Evolutionary conservation across 2,329 filamentous ascomycete species (phyloP).

Genomic region (Ascochyta clinopodiicola): DNA sequence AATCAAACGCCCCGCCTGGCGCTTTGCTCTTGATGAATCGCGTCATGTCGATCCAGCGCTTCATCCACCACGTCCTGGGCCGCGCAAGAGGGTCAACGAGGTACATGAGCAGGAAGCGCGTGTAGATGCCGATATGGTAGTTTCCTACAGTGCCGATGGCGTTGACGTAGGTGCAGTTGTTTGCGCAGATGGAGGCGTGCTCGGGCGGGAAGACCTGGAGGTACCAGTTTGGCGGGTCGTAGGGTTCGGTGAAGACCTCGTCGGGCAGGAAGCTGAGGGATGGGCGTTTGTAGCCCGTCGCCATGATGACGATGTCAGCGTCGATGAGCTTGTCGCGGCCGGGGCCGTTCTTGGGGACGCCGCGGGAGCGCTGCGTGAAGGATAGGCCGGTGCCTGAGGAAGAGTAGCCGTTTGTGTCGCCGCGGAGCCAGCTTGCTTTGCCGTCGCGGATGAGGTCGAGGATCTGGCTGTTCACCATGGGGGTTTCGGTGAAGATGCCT

Average conservation of each 20-base stretch:
- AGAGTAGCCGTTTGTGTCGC: slow-evolving; percentile 74
- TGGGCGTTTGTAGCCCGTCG: slow-evolving; percentile 80
- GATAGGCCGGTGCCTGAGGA: slow-evolving; percentile 68
- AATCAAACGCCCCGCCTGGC: slow-evolving; percentile 78
- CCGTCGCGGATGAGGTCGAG: slow-evolving; percentile 76
- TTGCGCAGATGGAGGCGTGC: slow-evolving; percentile 76
- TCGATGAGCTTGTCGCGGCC: slow-evolving; percentile 70
- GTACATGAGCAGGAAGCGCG: slow-evolving; percentile 84
- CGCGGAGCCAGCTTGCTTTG: slow-evolving; percentile 78
- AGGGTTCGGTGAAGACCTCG: slow-evolving; percentile 75
- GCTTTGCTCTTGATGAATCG: slow-evolving; percentile 71
- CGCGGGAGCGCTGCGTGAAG: slow-evolving; percentile 74
- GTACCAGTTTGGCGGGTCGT: slow-evolving; percentile 85
- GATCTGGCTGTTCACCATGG: slow-evolving; percentile 85
- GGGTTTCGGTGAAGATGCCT: slow-evolving; percentile 82
- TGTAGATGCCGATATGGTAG: slow-evolving; percentile 91
- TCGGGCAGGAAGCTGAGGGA: slow-evolving; percentile 75
- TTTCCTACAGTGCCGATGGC: slow-evolving; percentile 84
- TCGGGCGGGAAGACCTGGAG: slow-evolving; percentile 82
- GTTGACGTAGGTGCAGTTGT: slow-evolving; percentile 83
- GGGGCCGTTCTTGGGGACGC: slow-evolving; percentile 77
- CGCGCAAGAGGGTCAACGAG: slow-evolving; percentile 78
- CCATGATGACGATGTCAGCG: slow-evolving; percentile 81
- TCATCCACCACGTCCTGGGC: slow-evolving; percentile 76
- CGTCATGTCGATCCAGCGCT: slow-evolving; percentile 87